A percentile compares a stretch with the other conserved stretches of the same genome.
Evolutionary conservation across 164 flowering plant genomes (phyloP).

Genomic region (Vitis cinerea): DNA sequence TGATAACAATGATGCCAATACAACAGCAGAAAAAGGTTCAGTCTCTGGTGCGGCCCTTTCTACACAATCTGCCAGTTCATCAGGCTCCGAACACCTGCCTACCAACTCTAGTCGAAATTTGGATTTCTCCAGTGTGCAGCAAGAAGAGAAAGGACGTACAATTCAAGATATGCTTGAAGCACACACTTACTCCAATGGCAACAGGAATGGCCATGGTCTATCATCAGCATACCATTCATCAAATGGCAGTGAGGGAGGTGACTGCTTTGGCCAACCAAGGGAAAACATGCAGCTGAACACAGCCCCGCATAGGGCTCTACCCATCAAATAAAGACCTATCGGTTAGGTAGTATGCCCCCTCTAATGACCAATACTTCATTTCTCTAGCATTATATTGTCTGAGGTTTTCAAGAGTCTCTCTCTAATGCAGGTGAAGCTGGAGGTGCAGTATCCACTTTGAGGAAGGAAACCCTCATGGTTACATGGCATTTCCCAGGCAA

Average conservation of each 20-base stretch:
- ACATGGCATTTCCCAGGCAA: conserved; percentile 38
- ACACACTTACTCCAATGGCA: conserved; percentile 15
- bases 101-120: conserved; percentile 12
- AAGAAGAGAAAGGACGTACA: conserved; percentile 8
- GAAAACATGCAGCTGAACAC: conserved; percentile 13
- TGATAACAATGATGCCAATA: conserved; percentile 7
- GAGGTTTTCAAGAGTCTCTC: conserved; percentile 13
- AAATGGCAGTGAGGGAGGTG: conserved; percentile 6
- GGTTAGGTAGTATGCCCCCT: conserved; percentile 4
- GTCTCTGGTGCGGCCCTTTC: conserved; percentile 9
- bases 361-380: not conserved
- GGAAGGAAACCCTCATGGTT: not conserved
- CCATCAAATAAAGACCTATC: conserved; percentile 6
- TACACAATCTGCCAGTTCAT: conserved; percentile 10
- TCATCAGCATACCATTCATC: conserved; percentile 15
- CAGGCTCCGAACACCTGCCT: conserved; percentile 10
- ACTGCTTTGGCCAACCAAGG: conserved; percentile 16
- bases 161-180: conserved; percentile 13
- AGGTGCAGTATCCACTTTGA: conserved; percentile 2
- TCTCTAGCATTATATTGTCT: not conserved
- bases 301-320: conserved; percentile 9
- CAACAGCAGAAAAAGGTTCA: conserved; percentile 15
- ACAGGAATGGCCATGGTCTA: conserved; percentile 15
- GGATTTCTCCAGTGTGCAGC: conserved; percentile 5
- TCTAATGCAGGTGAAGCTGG: conserved; percentile 15